Conservation (phyloP, 2,329 filamentous ascomycete species). For the Polychaeton citri region DNA sequence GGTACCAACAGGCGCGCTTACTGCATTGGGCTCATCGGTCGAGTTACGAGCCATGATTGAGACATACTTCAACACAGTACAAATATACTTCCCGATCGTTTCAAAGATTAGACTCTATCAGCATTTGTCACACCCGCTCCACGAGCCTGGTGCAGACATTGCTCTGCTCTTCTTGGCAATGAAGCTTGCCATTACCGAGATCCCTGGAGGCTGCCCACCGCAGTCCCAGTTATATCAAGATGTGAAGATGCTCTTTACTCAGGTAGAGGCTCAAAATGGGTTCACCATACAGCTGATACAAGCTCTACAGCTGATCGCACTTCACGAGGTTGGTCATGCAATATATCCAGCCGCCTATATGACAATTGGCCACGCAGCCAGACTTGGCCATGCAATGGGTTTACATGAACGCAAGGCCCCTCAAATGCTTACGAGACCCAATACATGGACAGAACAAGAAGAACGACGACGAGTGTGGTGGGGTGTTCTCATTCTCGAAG, state of each 20-base stretch:
- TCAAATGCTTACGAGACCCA: constrained; percentile 24
- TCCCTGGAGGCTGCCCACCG: constrained; percentile 20
- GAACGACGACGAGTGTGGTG: constrained; percentile 36
- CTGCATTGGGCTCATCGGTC: constrained; percentile 24
- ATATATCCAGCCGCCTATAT: constrained; percentile 40
- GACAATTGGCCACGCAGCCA: constrained; percentile 31
- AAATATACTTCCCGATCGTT: constrained; percentile 37
- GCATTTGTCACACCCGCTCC: constrained; percentile 25
- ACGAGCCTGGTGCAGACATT: constrained; percentile 33
- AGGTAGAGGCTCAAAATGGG: constrained; percentile 30
- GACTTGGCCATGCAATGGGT: constrained; percentile 35
- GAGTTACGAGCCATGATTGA: constrained; percentile 26
- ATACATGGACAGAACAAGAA: constrained; percentile 36
- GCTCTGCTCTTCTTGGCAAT: constrained; percentile 37
- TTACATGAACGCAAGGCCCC: constrained; percentile 25
- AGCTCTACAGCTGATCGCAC: constrained; percentile 31
- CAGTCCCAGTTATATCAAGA: constrained; percentile 29
- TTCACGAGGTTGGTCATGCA: constrained; percentile 37
- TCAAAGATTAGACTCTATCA: constrained; percentile 33
- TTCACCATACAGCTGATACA: constrained; percentile 33
- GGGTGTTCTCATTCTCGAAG: constrained; percentile 35
- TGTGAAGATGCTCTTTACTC: constrained; percentile 29
- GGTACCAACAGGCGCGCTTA: constrained; percentile 25
- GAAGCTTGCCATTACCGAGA: constrained; percentile 28
- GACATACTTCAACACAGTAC: constrained; percentile 32